Evolutionary conservation across 345 rosid genomes (phyloP).

Genomic region (Murraya koenigii): DNA sequence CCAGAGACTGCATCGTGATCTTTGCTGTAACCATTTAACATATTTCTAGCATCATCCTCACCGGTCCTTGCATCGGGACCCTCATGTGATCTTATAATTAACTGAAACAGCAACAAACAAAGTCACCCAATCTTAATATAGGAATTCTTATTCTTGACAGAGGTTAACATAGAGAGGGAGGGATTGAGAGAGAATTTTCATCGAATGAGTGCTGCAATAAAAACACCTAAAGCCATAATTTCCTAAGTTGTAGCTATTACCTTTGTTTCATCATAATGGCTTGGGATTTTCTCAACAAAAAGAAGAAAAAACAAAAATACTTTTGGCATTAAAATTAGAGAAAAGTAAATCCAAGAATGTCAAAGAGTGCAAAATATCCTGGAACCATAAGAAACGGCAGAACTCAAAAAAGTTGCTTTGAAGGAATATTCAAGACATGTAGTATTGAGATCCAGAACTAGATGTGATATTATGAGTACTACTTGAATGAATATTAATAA

Average conservation of each 20-base stretch:
- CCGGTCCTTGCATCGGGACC: constrained; percentile 38
- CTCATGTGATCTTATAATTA: constrained; percentile 48
- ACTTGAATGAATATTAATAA: too few species aligned
- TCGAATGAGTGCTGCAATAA: neutral
- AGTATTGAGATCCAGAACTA: too few species aligned
- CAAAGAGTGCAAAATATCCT: too few species aligned
- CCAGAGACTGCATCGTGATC: constrained; percentile 48
- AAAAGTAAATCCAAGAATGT: neutral
- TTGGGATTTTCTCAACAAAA: neutral
- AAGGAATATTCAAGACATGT: too few species aligned
- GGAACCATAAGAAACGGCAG: too few species aligned
- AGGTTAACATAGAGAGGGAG: neutral
- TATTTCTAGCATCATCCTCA: constrained; percentile 37
- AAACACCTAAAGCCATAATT: neutral
- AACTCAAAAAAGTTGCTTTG: too few species aligned
- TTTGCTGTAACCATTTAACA: constrained; percentile 33
- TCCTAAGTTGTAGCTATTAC: neutral
- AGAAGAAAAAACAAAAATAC: neutral
- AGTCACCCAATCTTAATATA: neutral
- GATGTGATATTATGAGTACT: too few species aligned
- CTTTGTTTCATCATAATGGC: neutral
- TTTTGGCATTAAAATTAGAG: neutral
- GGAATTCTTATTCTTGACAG: neutral
- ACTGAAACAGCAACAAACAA: constrained; percentile 21
- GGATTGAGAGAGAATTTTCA: neutral